Conservation (phyloP, 2,329 filamentous ascomycete genomes). For the Phaeosphaeriaceae sp. region DNA sequence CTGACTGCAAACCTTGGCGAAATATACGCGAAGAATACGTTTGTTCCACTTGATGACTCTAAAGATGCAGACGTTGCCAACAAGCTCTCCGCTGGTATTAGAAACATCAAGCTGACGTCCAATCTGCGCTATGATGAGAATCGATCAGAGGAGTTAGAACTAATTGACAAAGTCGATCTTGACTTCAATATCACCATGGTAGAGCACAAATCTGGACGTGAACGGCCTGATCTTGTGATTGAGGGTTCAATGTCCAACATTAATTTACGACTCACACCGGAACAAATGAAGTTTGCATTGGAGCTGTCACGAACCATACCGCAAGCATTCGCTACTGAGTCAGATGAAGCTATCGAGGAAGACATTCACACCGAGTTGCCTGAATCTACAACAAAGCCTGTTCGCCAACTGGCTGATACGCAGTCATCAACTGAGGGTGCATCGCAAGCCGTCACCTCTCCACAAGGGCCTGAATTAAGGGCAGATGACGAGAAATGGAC, state of each 20-base stretch:
- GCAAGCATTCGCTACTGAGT: constrained; percentile 79
- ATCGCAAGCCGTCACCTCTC: constrained; percentile 57
- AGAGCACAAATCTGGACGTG: constrained; percentile 77
- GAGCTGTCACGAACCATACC: constrained; percentile 89
- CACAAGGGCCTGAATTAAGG: constrained; percentile 69
- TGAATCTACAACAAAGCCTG: constrained; percentile 57
- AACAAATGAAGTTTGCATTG: constrained; percentile 86
- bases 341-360: constrained; percentile 70
- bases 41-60: constrained; percentile 81
- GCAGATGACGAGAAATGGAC: constrained; percentile 79
- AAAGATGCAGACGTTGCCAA: constrained; percentile 78
- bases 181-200: constrained; percentile 91
- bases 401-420: constrained; percentile 54
- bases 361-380: constrained; percentile 78
- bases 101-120: constrained; percentile 89
- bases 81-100: constrained; percentile 87
- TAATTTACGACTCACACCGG: constrained; percentile 86
- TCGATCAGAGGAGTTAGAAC: constrained; percentile 82
- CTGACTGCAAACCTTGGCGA: constrained; percentile 94
- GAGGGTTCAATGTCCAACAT: constrained; percentile 92
- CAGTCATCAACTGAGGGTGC: constrained; percentile 38
- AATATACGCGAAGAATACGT: constrained; percentile 95
- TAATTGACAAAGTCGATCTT: constrained; percentile 96
- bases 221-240: constrained; percentile 89
- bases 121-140: constrained; percentile 80